Base-by-base conservation (phyloP, 306 rosid species). In the Prunus mira region DNA sequence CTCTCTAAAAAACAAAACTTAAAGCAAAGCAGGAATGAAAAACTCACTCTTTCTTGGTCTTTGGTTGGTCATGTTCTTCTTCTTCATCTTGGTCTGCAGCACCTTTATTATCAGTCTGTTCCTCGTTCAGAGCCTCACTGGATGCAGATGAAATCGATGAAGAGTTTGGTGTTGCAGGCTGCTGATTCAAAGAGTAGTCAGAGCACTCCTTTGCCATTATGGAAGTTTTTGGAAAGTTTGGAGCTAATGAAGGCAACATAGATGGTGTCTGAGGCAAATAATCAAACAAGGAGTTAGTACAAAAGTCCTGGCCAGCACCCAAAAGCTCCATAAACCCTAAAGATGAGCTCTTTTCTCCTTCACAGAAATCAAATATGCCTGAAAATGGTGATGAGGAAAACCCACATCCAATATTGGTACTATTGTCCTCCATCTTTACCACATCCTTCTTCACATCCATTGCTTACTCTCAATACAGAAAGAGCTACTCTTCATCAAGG, bases 321-420 rank as follows among this genome's bases (percentile, higher is more conserved):
- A 90, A 85, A 54, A 92, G 82, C 82, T 94, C 98, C 93, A 89
- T 86, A 86, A 94, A 92, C 87, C 95, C 95, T 85, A 89, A 75
- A 22, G 67, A 63, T 14, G 87, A 78, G 71, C 78, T 76, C 80
- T 88, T 88, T 3, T 73, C 93, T 19, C 65, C 89, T 13, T 81
- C 90, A 51, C 18, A 65, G 63, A 83, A 82, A 54, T 90, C 96
- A 70, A 76, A 80, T 15, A 65, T 75, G 32, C 60, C 76, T 8
- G 88, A 76, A 38, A 89, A 74, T 24, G 89, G 83, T n/a, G 85
- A 83, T 49, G 87, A 69, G n/a, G 89, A 78, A 30, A 63, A 32
- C 38, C n/a, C 67, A 7, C 67, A 10, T 55, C 84, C 89, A 27
- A 28, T 71, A 3, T n/a, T 52, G 12, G 54, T 15, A 13, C 24